Conservation (phyloP, 2,329 filamentous ascomycete species). For the Capronia epimyces region DNA sequence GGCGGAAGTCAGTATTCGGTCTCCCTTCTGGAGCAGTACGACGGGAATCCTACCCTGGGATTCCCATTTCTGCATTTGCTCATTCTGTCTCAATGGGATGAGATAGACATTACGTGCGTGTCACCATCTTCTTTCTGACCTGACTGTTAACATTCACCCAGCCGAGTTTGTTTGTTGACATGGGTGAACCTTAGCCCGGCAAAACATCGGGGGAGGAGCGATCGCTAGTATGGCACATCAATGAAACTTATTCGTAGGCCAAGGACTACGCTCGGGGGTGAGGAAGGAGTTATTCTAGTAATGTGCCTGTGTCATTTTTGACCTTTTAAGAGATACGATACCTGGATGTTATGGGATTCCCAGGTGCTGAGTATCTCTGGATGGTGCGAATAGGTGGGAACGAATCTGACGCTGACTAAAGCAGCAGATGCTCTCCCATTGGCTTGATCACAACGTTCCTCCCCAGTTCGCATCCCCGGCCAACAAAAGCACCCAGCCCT, state of each 20-base stretch:
- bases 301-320: too few relatives aligned
- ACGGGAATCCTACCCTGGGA: constrained; percentile 38
- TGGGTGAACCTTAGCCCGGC: not conserved
- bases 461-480: not conserved
- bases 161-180: constrained; percentile 3
- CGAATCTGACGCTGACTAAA: not conserved
- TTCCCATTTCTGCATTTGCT: constrained; percentile 35
- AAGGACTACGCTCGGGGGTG: too few relatives aligned
- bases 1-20: constrained; percentile 4
- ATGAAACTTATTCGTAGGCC: too few relatives aligned
- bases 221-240: not conserved
- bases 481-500: not conserved
- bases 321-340: too few relatives aligned
- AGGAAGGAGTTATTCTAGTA: too few relatives aligned
- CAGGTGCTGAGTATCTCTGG: too few relatives aligned
- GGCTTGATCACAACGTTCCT: not conserved
- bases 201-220: not conserved
- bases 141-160: not conserved
- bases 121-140: not conserved
- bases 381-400: not conserved
- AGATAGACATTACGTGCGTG: not conserved
- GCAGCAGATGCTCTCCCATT: not conserved
- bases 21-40: not conserved
- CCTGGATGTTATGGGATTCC: too few relatives aligned
- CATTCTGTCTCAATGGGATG: not conserved